Base-by-base conservation (phyloP, 1,139 yeast genomes). In the Kodamaea fungicola region DNA sequence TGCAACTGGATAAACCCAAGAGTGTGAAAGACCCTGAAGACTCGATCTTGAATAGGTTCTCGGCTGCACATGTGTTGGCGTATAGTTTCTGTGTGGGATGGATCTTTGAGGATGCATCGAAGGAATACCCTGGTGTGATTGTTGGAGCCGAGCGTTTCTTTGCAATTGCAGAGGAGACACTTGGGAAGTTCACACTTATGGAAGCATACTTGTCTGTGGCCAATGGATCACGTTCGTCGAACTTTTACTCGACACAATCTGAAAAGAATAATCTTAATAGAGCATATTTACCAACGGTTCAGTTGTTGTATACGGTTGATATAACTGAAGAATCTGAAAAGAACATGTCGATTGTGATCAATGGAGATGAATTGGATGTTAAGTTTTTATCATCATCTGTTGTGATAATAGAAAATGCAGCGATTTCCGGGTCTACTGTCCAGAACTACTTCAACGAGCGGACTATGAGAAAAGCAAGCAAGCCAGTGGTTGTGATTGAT, bases 81-180 rank as follows among this genome's bases (percentile, higher is more conserved):
- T 76, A 80, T 46, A 78, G 83, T 47, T 71, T 84, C 43, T 83
- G 94, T 49, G 43, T 83, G 26, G 95, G 95, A 0, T 86, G 95
- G 89, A 55, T 87, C 6, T 83, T 83, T 53, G 62, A 60, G 25
- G 55, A 54, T 22, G 42, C 58, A 4, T 64, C 64, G 21, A 74
- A 75, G 16, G 68, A 65, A 22, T 70, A 71, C 35, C 81, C 82
- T 0, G 96, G 96, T 12, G 53, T 86, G n/a, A 79, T 84, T 31
- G 46, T 79, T 32, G 96, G 96, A 0, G 87, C 86, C 37, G 86
- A 84, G 43, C 62, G 81, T 28, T 73, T 83, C 32, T 82, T 79
- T 49, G 80, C 84, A 1, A 76, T 79, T 0, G 72, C 79, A 22
- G 83, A 80, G 38, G 74, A 74, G 27, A 67, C 66, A n/a, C 57